These are phyloP conservation scores for Starmerella floricola DNA, from an alignment of 805 yeast genomes.

Conservation along the genomic window DNA sequence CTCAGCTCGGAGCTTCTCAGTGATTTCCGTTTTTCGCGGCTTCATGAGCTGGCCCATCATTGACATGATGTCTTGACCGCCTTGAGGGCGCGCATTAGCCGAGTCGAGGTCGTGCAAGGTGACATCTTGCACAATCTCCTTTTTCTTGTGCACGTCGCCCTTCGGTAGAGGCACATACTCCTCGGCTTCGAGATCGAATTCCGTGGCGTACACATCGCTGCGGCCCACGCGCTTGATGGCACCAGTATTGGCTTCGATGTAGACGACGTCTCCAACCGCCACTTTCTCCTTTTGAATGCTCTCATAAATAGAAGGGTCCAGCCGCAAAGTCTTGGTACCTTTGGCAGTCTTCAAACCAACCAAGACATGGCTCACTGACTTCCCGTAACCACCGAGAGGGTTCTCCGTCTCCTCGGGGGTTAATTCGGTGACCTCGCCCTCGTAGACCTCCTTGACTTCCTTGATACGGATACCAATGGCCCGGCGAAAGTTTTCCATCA, in stretches of 20 bases:
- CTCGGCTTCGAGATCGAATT: constrained; percentile 95
- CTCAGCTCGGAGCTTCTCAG: constrained; percentile 86
- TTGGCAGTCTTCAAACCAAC: constrained; percentile 87
- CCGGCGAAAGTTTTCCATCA: constrained; percentile 92
- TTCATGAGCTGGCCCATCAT: constrained; percentile 95
- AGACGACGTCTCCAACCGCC: constrained; percentile 89
- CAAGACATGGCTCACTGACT: constrained; percentile 85
- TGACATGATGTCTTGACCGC: constrained; percentile 91
- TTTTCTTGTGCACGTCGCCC: constrained; percentile 97
- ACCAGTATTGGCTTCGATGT: constrained; percentile 95
- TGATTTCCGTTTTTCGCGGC: constrained; percentile 92
- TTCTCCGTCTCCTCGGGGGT: constrained; percentile 94
- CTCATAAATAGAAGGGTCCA: constrained; percentile 89
- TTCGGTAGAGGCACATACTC: constrained; percentile 97
- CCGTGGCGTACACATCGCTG: constrained; percentile 97
- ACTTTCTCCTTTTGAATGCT: constrained; percentile 90
- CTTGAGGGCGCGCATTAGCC: constrained; percentile 91
- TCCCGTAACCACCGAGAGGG: constrained; percentile 96
- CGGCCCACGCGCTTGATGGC: constrained; percentile 95
- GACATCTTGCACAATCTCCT: constrained; percentile 95
- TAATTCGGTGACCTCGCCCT: constrained; percentile 93
- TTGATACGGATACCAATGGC: constrained; percentile 93
- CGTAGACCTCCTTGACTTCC: constrained; percentile 94
- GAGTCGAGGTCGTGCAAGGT: constrained; percentile 92
- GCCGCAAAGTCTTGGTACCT: constrained; percentile 76